phyloP scores from a whole-genome alignment of 345 rosid genomes.

The Cochlearia excelsa region DNA sequence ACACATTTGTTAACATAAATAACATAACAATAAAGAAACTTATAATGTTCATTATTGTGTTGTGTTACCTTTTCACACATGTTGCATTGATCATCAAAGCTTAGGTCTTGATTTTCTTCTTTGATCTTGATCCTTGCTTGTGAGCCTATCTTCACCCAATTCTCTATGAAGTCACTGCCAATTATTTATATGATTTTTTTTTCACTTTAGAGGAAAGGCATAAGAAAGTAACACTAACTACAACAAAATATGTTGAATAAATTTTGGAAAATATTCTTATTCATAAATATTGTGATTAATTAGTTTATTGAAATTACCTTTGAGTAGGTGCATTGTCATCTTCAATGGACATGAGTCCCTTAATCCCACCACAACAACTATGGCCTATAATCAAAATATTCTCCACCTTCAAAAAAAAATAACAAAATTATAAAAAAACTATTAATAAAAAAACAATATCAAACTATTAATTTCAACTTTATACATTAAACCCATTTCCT shows the following conservation, averaged over 20 bases:
- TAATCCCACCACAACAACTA: constrained; percentile 93
- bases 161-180: constrained; percentile 89
- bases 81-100: constrained; percentile 48
- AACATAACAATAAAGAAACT: not conserved
- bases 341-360: constrained; percentile 86
- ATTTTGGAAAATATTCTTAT: not conserved
- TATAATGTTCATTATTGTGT: too few species aligned
- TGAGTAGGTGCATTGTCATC: constrained; percentile 43
- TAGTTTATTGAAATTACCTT: not conserved
- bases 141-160: constrained; percentile 74
- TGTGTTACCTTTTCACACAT: constrained; percentile 72
- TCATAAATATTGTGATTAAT: constrained; percentile 27
- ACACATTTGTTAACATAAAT: not conserved
- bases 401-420: constrained; percentile 46
- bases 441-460: not conserved
- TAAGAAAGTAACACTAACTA: not conserved
- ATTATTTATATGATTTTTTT: not conserved
- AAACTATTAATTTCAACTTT: constrained; percentile 10
- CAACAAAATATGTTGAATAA: not conserved
- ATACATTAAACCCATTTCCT: constrained; percentile 18
- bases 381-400: constrained; percentile 89
- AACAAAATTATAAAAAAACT: not conserved
- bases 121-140: constrained; percentile 67
- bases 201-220: not conserved
- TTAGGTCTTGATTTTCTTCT: constrained; percentile 39